phyloP scores from a whole-genome alignment of 495 filamentous ascomycete genomes.

The Penicillium dipodomyicola region DNA sequence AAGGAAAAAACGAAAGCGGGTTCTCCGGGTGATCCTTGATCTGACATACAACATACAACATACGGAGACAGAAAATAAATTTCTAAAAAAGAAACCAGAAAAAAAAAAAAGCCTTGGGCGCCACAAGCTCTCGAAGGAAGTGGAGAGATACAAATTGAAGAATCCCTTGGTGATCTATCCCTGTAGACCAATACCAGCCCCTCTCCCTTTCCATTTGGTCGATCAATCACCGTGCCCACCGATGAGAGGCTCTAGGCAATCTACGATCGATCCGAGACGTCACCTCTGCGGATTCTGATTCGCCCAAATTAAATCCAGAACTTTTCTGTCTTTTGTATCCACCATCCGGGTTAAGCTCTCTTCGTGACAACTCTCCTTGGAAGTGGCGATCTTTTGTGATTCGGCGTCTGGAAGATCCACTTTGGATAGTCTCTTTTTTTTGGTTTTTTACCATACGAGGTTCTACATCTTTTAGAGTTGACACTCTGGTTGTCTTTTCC shows the following conservation, averaged over 20 bases:
- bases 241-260: conserved; percentile 22
- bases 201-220: conserved; percentile 15
- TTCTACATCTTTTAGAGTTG: background rate
- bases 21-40: conserved; percentile 21
- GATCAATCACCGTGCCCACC: conserved; percentile 29
- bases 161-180: conserved; percentile 29
- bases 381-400: conserved; percentile 23
- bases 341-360: conserved; percentile 21
- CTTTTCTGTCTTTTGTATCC: conserved; percentile 1
- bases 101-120: background rate
- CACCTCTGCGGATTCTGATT: background rate
- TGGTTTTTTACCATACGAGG: conserved; percentile 15
- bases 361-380: conserved; percentile 15
- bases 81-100: background rate
- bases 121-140: conserved; percentile 29
- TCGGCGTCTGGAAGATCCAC: conserved; percentile 14
- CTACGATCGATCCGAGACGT: conserved; percentile 24
- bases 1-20: conserved; percentile 18
- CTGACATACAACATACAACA: too few species aligned
- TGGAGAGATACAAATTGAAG: conserved; percentile 27
- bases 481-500: conserved; percentile 1
- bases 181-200: conserved; percentile 21
- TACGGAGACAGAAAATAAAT: conserved; percentile 12
- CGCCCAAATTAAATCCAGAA: background rate
- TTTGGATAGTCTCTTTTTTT: background rate